Base-by-base conservation (phyloP, 1,139 yeast species). In the Dujonia santamariae region DNA sequence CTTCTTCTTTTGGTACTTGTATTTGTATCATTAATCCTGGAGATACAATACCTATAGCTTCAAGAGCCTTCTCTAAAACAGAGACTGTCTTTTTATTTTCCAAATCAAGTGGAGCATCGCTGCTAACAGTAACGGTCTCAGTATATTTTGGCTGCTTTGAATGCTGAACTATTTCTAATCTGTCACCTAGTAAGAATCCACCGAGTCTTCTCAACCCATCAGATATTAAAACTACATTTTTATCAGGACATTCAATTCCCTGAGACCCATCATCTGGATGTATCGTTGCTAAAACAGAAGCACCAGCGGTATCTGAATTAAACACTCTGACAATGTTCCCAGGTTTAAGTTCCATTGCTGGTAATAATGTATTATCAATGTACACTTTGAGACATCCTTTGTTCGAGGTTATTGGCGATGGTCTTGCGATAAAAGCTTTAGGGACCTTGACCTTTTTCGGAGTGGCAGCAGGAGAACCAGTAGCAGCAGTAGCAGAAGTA, bases 171-270 rank as follows among this genome's bases (percentile, higher is more conserved):
- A 88, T 46, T 16, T 61, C 61, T 1, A 85, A 60, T 38, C 96
- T 61, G 47, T 87, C 96, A 19, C 97, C 97, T 8, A 84, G 61
- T 6, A 84, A 53, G 4, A 84, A 50, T 7, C 82, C 85, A 1
- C 76, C 72, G 15, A 80, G 61, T 2, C 61, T 53, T 39, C 94
- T 60, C 29, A 78, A 53, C 4, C 63, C 46, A 1, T 59, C 43
- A 2, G 87, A 72, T 1, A 86, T 45, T 30, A 70, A 66, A 2
- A 84, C 55, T 4, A 82, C 78, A 44, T 80, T 77, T n/a, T 54
- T 46, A 14, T 74, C 81, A 7, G 38, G 36, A 14, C 34, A 23
- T 8, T 32, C 30, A 24, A 55, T 37, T 24, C 38, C 66, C 7
- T 59, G 50, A 8, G 63, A 56, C 4, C 63, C 72, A 1, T 46